phyloP scores from a whole-genome alignment of 768 basidiomycete species.

The Macrocybe gigantea region DNA sequence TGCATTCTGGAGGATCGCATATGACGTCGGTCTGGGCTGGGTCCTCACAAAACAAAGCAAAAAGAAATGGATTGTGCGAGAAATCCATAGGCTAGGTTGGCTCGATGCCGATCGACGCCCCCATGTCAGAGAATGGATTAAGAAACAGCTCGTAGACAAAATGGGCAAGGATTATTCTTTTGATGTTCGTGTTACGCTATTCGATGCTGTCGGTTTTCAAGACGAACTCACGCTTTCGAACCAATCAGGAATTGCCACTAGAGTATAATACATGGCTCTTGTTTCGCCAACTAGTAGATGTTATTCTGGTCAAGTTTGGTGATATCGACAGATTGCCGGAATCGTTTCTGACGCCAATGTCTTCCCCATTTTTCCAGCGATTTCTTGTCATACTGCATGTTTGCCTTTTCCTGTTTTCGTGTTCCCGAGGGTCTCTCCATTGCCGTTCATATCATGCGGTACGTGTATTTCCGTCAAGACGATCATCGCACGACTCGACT shows the following conservation, averaged over 20 bases:
- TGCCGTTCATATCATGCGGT: slow-evolving; percentile 75
- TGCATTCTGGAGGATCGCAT: slow-evolving; percentile 86
- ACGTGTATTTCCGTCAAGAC: slow-evolving; percentile 7
- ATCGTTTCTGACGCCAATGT: background rate
- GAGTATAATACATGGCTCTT: slow-evolving; percentile 97
- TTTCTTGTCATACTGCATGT: slow-evolving; percentile 91
- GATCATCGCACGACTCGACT: background rate
- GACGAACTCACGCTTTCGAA: slow-evolving; percentile 2
- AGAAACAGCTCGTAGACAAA: slow-evolving; percentile 79
- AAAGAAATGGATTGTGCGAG: slow-evolving; percentile 86
- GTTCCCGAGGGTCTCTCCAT: slow-evolving; percentile 74
- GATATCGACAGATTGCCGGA: background rate
- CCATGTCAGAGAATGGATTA: slow-evolving; percentile 72
- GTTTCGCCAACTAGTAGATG: slow-evolving; percentile 93
- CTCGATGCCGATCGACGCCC: slow-evolving; percentile 71
- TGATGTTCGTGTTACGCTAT: slow-evolving; percentile 39
- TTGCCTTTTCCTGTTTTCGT: slow-evolving; percentile 89
- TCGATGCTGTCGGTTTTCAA: background rate
- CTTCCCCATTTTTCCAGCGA: slow-evolving; percentile 48
- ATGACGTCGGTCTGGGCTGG: slow-evolving; percentile 92
- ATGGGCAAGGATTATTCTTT: slow-evolving; percentile 95
- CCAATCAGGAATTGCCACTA: slow-evolving; percentile 70
- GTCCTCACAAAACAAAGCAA: slow-evolving; percentile 94
- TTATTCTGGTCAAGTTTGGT: slow-evolving; percentile 90
- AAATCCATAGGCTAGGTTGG: slow-evolving; percentile 79